phyloP scores from a whole-genome alignment of 768 basidiomycete species.

The Cystofilobasidium capitatum region DNA sequence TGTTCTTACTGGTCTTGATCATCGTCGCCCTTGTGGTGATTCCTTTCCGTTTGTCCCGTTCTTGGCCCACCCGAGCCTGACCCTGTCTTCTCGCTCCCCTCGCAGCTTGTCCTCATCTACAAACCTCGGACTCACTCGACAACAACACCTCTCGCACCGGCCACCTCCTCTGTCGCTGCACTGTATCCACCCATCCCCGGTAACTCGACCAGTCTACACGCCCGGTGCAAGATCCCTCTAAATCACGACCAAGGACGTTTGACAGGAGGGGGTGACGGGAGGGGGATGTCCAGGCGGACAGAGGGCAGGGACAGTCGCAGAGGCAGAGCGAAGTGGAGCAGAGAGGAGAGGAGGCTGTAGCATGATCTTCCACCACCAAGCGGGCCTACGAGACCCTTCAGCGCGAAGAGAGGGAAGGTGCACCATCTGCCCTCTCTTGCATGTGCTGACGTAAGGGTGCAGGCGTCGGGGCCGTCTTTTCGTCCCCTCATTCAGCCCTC shows the following conservation, averaged over 20 bases:
- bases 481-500: neutral
- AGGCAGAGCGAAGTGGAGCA: too few relatives aligned
- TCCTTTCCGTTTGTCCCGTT: neutral
- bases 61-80: neutral
- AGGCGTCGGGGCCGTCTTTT: too few relatives aligned
- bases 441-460: too few relatives aligned
- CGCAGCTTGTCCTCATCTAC: conserved; percentile 66
- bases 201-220: neutral
- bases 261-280: too few relatives aligned
- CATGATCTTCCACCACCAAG: too few relatives aligned
- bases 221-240: neutral
- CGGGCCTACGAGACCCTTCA: too few relatives aligned
- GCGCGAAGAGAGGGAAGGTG: too few relatives aligned
- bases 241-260: too few relatives aligned
- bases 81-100: neutral
- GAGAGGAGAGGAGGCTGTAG: too few relatives aligned
- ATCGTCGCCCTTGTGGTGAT: conserved; percentile 65
- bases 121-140: conserved; percentile 53
- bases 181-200: neutral
- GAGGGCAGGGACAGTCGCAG: too few relatives aligned
- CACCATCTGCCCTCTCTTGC: too few relatives aligned
- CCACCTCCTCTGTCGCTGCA: neutral
- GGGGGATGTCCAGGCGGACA: too few relatives aligned
- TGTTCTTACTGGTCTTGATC: conserved; percentile 78
- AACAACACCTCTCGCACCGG: neutral